phyloP scores from a whole-genome alignment of 352 stramenopile species.

The Thalassiosira exigua region DNA sequence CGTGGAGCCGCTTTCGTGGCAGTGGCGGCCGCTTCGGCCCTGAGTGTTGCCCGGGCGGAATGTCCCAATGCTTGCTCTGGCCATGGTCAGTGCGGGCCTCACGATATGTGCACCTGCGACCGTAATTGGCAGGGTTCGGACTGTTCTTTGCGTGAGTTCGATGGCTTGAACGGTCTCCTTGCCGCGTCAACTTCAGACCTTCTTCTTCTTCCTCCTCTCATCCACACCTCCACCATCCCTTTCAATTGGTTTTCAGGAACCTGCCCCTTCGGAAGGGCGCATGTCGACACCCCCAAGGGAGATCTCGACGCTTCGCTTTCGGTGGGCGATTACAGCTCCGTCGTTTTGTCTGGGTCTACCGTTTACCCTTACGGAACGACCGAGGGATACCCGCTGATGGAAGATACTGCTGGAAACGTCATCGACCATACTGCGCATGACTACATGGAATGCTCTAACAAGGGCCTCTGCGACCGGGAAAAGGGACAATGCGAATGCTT shows the following conservation, averaged over 20 bases:
- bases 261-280: slow-evolving; percentile 83
- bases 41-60: slow-evolving; percentile 28
- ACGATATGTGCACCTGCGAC: slow-evolving; percentile 84
- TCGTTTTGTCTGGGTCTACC: slow-evolving; percentile 65
- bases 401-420: slow-evolving; percentile 72
- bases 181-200: slow-evolving; percentile 11
- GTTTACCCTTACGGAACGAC: slow-evolving; percentile 85
- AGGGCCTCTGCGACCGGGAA: slow-evolving; percentile 90
- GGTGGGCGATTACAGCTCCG: slow-evolving; percentile 77
- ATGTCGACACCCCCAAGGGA: slow-evolving; percentile 91
- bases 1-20: slow-evolving; percentile 27
- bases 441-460: slow-evolving; percentile 94
- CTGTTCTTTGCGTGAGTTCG: slow-evolving; percentile 74
- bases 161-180: slow-evolving; percentile 1
- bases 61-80: slow-evolving; percentile 89
- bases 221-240: slow-evolving; percentile 7
- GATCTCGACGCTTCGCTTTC: slow-evolving; percentile 89
- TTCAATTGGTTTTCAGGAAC: slow-evolving; percentile 54
- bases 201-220: not conserved
- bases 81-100: slow-evolving; percentile 86
- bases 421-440: slow-evolving; percentile 86
- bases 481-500: slow-evolving; percentile 90
- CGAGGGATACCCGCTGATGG: slow-evolving; percentile 82
- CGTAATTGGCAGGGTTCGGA: slow-evolving; percentile 85
- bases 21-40: slow-evolving; percentile 17